Percentiles rank a stretch among this genome's conserved stretches.
phyloP scores from a whole-genome alignment of 2,329 filamentous ascomycete species.

The Penicillium sp. region DNA sequence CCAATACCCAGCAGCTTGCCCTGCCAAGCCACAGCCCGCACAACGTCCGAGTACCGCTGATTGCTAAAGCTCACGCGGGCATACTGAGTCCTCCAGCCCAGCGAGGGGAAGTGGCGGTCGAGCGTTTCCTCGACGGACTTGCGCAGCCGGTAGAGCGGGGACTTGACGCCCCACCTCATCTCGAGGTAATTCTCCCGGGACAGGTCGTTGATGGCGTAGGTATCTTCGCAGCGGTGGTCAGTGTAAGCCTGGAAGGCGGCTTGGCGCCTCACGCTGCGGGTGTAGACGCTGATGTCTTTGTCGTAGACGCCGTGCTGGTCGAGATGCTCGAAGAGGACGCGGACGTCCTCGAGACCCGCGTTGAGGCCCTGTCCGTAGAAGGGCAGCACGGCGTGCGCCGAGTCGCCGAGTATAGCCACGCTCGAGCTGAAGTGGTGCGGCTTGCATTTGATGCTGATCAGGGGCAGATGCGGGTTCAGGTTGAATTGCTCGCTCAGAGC shows the following conservation, averaged over 20 bases:
- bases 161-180: conserved; percentile 85
- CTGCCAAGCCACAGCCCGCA: conserved; percentile 69
- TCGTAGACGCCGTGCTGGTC: conserved; percentile 64
- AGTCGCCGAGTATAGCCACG: conserved; percentile 86
- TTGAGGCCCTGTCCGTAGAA: conserved; percentile 99
- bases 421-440: conserved; percentile 80
- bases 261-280: conserved; percentile 46
- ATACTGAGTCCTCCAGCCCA: conserved; percentile 93
- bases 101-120: conserved; percentile 70
- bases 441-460: conserved; percentile 90
- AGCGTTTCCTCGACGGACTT: conserved; percentile 86
- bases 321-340: conserved; percentile 78
- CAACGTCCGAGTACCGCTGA: conserved; percentile 83
- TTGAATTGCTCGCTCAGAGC: conserved; percentile 75
- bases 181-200: conserved; percentile 90
- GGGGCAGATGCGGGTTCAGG: conserved; percentile 82
- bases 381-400: conserved; percentile 95
- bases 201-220: conserved; percentile 87
- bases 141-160: conserved; percentile 72
- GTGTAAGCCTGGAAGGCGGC: conserved; percentile 73
- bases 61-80: conserved; percentile 91
- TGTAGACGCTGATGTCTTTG: conserved; percentile 38
- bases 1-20: conserved; percentile 58
- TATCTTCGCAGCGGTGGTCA: conserved; percentile 70
- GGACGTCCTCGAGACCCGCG: conserved; percentile 90